These are phyloP conservation scores for Auxenochlorella pyrenoidosa DNA, from an alignment of 139 green algal genomes.

Conservation along the genomic window DNA sequence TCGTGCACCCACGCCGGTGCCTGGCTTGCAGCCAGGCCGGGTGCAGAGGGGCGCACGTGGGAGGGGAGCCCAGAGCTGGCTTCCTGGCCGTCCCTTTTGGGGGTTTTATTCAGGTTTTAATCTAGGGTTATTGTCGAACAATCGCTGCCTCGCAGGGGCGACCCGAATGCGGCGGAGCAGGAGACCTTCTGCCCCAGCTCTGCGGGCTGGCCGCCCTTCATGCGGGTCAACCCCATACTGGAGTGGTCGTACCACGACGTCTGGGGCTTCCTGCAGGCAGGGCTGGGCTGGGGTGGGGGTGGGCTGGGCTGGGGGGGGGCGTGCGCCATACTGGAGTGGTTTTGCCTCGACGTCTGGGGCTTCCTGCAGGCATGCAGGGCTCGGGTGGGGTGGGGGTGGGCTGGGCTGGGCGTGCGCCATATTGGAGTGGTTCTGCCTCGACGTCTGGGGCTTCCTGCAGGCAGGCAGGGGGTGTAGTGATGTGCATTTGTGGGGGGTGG, in stretches of 20 bases:
- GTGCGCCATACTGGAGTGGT: constrained; percentile 88
- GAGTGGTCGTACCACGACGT: constrained; percentile 94
- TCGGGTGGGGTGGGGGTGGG: neutral
- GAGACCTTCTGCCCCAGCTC: constrained; percentile 90
- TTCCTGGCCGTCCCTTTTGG: no score
- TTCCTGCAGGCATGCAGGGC: constrained; percentile 68
- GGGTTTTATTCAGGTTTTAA: no score
- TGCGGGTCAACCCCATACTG: constrained; percentile 97
- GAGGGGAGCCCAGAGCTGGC: no score
- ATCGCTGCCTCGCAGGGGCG: constrained; percentile 67
- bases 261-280: constrained; percentile 86
- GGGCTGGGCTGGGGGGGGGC: neutral
- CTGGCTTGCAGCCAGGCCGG: no score
- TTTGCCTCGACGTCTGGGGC: constrained; percentile 90
- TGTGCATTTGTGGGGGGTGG: no score
- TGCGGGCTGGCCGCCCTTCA: constrained; percentile 94
- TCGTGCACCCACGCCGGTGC: no score
- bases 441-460: no score
- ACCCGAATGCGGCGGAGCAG: constrained; percentile 87
- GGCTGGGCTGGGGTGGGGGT: neutral
- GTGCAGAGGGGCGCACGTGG: no score
- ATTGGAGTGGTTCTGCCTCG: no score
- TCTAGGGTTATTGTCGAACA: no score
- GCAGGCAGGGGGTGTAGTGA: no score
- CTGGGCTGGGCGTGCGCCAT: no score